Evolutionary conservation across 768 basidiomycete species (phyloP), one percentile per base, ranked within the genome.

Genomic region (Lepiota venenata): DNA sequence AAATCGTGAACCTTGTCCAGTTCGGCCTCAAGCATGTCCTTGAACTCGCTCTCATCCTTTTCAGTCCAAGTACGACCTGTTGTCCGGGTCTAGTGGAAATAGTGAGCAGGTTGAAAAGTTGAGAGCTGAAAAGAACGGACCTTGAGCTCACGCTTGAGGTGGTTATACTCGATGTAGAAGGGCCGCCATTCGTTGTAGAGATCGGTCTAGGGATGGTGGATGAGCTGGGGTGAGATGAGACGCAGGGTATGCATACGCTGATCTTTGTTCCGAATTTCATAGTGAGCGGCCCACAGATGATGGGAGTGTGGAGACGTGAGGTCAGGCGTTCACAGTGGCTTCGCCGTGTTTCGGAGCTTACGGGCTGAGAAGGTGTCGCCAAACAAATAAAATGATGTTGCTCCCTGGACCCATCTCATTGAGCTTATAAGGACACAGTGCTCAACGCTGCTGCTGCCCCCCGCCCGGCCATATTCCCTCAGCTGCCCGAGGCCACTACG

Each of bases 1-100:
- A 98, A 98, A 63, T 87, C 85, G 61, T 95, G 88, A 41, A 98
- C 86, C 73, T 98, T 98, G 64, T 94, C 91, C 29, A 98, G 78
- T 73, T 98, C 94, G 55, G 75, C 76, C 63, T 90, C 87, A 51
- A 98, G 83, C 74, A 87, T 80, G 40, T 64, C 69, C 10, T 85
- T 87, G 64, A 98, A 98, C 38, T 89, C 84, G 32, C 75, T 74
- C 71, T 98, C 96, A 66, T 97, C 93, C 12, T 76, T 70, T 42
- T 82, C 80, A 29, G 75, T 80, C 96, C 96, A 98, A 42, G 69
- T 67, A 18, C 73, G 76, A 12, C 73, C 70, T 3, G 79, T 77
- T 2, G 82, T 88, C 18, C 70, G 66, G 12, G 64, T 56, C 68
- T 71, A 48, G 46, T 44, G 54, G 52, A 45, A n/a, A 61, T 61